Conservation (phyloP, 257 asterid species). For the Orobanche coerulescens region DNA sequence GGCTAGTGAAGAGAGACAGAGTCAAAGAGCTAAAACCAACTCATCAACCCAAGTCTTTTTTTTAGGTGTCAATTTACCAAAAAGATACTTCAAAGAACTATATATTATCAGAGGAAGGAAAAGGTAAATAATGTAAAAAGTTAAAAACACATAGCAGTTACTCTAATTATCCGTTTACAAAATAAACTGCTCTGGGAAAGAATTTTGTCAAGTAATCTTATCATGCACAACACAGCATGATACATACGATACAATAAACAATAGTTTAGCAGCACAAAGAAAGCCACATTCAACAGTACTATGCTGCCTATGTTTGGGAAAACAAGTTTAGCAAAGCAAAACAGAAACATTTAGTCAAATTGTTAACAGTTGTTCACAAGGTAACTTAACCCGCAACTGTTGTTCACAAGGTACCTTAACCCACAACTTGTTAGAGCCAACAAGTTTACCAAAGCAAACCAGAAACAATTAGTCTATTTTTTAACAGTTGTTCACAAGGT, state of each 20-base stretch:
- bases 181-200: conserved; percentile 10
- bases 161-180: neutral
- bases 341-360: conserved; percentile 1
- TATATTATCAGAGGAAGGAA: conserved; percentile 7
- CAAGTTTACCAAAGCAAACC: conserved; percentile 13
- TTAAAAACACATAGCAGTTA: neutral
- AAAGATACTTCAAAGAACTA: conserved; percentile 4
- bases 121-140: conserved; percentile 7
- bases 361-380: too few species aligned
- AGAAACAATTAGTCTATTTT: conserved; percentile 4
- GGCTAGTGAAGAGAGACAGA: neutral
- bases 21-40: conserved; percentile 12
- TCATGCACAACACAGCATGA: conserved; percentile 12
- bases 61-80: neutral
- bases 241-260: conserved; percentile 3
- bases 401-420: too few species aligned
- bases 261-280: conserved; percentile 15
- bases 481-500: conserved; percentile 28
- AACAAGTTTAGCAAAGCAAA: conserved; percentile 9
- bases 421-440: conserved; percentile 7
- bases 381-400: too few species aligned
- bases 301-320: conserved; percentile 16
- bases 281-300: conserved; percentile 13
- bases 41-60: neutral
- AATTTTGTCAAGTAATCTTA: neutral